Evolutionary conservation across 2,329 filamentous ascomycete species (phyloP).

Genomic region (Microcyclosporella mali): DNA sequence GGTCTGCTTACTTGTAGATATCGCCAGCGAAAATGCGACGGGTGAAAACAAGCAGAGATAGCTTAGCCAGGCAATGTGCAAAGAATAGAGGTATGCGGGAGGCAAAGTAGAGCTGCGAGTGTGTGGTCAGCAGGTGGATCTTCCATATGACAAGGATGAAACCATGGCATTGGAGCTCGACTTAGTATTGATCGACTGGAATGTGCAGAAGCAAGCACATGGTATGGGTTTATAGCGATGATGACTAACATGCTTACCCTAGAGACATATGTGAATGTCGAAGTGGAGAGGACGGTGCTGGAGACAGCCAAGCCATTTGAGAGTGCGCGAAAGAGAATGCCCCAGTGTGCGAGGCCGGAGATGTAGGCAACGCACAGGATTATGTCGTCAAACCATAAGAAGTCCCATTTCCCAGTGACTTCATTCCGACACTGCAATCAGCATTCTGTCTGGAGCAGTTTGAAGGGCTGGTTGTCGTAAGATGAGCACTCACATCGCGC

Average conservation of each 20-base stretch:
- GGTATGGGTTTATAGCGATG: too few relatives aligned
- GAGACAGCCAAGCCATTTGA: constrained; percentile 12
- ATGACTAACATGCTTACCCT: not conserved
- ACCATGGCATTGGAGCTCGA: too few relatives aligned
- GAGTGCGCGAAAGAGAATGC: constrained; percentile 12
- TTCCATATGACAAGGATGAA: not conserved
- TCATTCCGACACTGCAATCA: too few relatives aligned
- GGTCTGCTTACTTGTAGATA: constrained; percentile 13
- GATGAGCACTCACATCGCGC: constrained; percentile 12
- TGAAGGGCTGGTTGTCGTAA: too few relatives aligned
- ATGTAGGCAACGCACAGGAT: constrained; percentile 13
- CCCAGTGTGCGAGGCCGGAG: constrained; percentile 15
- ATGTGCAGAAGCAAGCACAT: too few relatives aligned
- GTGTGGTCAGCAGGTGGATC: not conserved
- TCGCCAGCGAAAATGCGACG: constrained; percentile 20
- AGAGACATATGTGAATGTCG: constrained; percentile 1
- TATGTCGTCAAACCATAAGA: constrained; percentile 20
- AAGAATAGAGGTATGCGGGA: constrained; percentile 15
- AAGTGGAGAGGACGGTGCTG: constrained; percentile 5
- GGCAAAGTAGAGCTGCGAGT: constrained; percentile 17
- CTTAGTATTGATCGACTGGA: too few relatives aligned
- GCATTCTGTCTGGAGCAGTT: too few relatives aligned
- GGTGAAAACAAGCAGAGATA: constrained; percentile 21
- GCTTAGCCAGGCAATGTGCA: constrained; percentile 17
- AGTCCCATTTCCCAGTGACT: constrained; percentile 21